Conservation (phyloP, 2,329 filamentous ascomycete genomes). For the Alternaria brassicae region DNA sequence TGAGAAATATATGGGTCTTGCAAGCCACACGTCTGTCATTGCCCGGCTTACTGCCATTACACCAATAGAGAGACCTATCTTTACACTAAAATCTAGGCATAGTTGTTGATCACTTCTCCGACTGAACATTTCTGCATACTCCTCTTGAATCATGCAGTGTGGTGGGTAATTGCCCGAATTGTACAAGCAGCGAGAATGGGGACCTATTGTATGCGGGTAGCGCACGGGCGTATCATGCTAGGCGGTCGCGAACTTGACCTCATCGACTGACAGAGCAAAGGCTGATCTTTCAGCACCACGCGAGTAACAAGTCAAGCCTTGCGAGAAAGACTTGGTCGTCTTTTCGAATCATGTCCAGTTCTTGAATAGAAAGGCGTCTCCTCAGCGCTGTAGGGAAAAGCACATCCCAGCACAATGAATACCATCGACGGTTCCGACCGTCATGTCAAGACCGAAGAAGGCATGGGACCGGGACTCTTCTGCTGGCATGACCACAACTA, state of each 20-base stretch:
- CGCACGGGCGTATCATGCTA: slow-evolving; percentile 11
- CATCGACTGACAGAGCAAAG: slow-evolving; percentile 7
- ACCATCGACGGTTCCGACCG: slow-evolving; percentile 66
- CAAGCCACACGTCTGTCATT: neutral
- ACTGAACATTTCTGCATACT: neutral
- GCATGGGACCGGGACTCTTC: slow-evolving; percentile 21
- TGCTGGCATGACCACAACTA: slow-evolving; percentile 1
- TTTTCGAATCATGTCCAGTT: neutral
- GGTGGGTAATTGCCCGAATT: neutral
- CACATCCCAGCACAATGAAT: slow-evolving; percentile 60
- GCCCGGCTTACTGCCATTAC: neutral
- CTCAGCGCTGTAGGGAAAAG: neutral
- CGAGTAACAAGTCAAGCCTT: neutral
- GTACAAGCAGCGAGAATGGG: neutral
- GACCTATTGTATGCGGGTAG: too few species aligned
- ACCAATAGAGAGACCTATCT: neutral
- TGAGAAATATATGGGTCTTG: slow-evolving; percentile 1
- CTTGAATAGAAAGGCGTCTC: neutral
- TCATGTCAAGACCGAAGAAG: slow-evolving; percentile 49
- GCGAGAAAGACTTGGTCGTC: neutral
- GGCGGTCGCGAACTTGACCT: slow-evolving; percentile 20
- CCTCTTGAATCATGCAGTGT: neutral
- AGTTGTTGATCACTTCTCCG: neutral
- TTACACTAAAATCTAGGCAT: neutral
- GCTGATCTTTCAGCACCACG: neutral